Conservation (phyloP, 2,329 filamentous ascomycete species). For the Phoma herbarum region DNA sequence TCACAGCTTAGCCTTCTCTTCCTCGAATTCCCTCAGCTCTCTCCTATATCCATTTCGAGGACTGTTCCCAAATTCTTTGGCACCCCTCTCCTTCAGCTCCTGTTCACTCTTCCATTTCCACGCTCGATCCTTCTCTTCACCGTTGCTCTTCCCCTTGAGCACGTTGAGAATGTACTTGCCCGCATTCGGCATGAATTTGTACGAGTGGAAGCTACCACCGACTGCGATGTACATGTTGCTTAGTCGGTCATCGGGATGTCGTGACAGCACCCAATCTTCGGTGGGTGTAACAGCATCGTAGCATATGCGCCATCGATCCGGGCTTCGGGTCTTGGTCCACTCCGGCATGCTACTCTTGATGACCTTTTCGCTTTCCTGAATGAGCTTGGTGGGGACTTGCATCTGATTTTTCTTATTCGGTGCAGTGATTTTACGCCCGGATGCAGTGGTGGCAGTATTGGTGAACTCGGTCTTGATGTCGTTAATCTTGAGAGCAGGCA, state of each 20-base stretch:
- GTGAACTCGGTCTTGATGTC: constrained; percentile 65
- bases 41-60: constrained; percentile 17
- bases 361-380: constrained; percentile 52
- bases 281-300: constrained; percentile 70
- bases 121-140: constrained; percentile 46
- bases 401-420: constrained; percentile 59
- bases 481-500: constrained; percentile 66
- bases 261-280: constrained; percentile 68
- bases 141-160: constrained; percentile 47
- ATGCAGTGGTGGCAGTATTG: constrained; percentile 59
- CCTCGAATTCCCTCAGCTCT: constrained; percentile 28
- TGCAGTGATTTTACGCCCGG: constrained; percentile 63
- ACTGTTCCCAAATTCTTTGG: constrained; percentile 33
- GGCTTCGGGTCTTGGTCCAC: constrained; percentile 44
- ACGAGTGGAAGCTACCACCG: constrained; percentile 69
- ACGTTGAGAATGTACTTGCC: constrained; percentile 66
- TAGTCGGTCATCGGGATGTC: constrained; percentile 59
- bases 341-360: constrained; percentile 41
- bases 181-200: constrained; percentile 71
- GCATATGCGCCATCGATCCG: constrained; percentile 59
- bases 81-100: constrained; percentile 25
- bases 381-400: constrained; percentile 53
- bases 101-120: constrained; percentile 49
- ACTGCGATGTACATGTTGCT: constrained; percentile 67
- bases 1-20: constrained; percentile 7